Base-by-base conservation (phyloP, 352 stramenopile genomes). In the Peronospora farinosa region DNA sequence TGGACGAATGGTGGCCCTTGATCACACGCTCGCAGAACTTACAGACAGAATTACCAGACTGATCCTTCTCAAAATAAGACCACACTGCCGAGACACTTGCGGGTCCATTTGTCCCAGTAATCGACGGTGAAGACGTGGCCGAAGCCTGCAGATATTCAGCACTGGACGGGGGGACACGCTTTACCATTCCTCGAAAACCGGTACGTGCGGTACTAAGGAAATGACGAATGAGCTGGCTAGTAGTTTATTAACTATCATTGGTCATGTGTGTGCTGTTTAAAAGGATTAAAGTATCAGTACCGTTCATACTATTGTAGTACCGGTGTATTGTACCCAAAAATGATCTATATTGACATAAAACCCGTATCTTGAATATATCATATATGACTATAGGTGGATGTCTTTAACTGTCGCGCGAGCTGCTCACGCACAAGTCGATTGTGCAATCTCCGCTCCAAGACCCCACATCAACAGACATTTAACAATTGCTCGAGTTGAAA, bases 11-110 rank as follows among this genome's bases (percentile, higher is more conserved):
- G 67, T 91, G 77, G 40, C 80, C 80, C 60, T 91, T 91, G 62
- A 91, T 88, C 60, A 91, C 75, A 38, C 78, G 77, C 36, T 83
- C 68, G 57, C 80, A 91, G 61, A 91, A 88, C 63, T 91, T 91
- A 66, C 80, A 91, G 36, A 88, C 54, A 15, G 80, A 87, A 64
- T 91, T 88, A 54, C 78, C 78, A 27, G 65, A 59, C 51, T 76
- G 43, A 50, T 88, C 75, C 60, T 88, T 88, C 33, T 86, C 72
- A 50, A 91, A 91, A 60, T 88, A 91, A 21, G 69, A 74, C 80
- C 80, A 91, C n/a, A 91, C 80, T 12, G 80, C 80, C 11, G 77
- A 88, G 15, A 88, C 67, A 53, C 75, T 88, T 47, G 74, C 67
- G 0, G 80, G 72, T 2, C 62, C 66, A 31, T 59, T 63, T 3